Conservation (phyloP, 164 flowering plant species). For the Sedum album region DNA sequence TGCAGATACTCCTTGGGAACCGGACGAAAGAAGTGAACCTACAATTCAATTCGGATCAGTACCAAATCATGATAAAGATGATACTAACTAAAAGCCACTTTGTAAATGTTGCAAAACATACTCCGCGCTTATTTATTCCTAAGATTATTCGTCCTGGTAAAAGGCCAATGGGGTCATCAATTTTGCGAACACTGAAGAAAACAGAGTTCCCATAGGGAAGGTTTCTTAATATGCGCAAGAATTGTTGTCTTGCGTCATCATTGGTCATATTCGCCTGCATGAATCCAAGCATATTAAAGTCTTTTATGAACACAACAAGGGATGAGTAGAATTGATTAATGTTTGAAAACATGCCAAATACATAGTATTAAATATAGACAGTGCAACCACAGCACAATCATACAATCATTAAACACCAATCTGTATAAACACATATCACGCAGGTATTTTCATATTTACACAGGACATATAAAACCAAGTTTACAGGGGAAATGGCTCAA, state of each 20-base stretch:
- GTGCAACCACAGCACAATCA: no score
- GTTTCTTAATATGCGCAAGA: conserved; percentile 68
- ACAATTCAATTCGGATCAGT: neutral
- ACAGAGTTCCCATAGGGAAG: no score
- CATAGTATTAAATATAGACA: neutral
- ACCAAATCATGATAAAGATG: neutral
- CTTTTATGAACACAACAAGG: neutral
- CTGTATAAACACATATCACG: no score
- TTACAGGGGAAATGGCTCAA: no score
- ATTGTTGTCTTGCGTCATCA: conserved; percentile 96
- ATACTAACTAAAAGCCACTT: neutral
- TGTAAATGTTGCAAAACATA: conserved; percentile 19
- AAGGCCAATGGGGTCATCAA: no score
- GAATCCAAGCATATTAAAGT: neutral
- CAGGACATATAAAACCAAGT: no score
- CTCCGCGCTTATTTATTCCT: conserved; percentile 98
- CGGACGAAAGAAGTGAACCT: no score
- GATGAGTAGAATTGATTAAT: no score
- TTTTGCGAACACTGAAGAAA: no score
- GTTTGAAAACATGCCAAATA: no score
- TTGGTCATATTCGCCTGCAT: conserved; percentile 70
- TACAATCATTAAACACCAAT: no score
- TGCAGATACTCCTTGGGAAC: conserved; percentile 98
- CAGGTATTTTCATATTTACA: no score
- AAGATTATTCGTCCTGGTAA: conserved; percentile 74